phyloP scores from a whole-genome alignment of 352 stramenopile genomes.

The Phytophthora vignae region DNA sequence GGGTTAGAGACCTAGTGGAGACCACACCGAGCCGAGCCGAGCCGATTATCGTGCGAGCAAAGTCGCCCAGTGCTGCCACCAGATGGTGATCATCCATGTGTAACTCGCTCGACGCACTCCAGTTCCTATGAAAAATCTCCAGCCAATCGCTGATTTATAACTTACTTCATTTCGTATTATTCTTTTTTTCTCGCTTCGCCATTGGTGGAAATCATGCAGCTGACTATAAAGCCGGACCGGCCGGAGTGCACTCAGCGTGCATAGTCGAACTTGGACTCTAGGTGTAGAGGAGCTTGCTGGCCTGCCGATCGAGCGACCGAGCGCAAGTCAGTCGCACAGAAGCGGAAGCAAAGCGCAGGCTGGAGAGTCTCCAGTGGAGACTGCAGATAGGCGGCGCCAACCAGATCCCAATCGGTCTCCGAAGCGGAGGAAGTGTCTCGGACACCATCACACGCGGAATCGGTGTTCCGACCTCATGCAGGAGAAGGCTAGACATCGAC shows the following conservation, averaged over 20 bases:
- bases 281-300: constrained; percentile 20
- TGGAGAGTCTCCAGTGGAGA: neutral
- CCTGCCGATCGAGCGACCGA: constrained; percentile 29
- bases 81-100: constrained; percentile 27
- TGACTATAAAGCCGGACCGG: constrained; percentile 36
- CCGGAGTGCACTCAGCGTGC: neutral
- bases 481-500: constrained; percentile 16
- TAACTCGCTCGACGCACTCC: constrained; percentile 24
- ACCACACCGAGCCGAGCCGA: constrained; percentile 11
- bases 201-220: neutral
- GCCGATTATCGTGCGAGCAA: constrained; percentile 15
- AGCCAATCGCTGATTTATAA: constrained; percentile 35
- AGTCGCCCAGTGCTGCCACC: constrained; percentile 16
- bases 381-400: constrained; percentile 28
- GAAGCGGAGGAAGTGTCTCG: constrained; percentile 18
- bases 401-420: constrained; percentile 33
- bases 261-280: constrained; percentile 14
- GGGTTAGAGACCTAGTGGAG: no score
- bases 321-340: constrained; percentile 15
- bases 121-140: constrained; percentile 25
- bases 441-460: constrained; percentile 17
- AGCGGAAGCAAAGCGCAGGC: constrained; percentile 31
- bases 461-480: constrained; percentile 29
- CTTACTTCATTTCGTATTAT: constrained; percentile 5
- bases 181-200: neutral